These are phyloP conservation scores for Epicoccum nigrum DNA, from an alignment of 2,329 filamentous ascomycete genomes.

Conservation along the genomic window DNA sequence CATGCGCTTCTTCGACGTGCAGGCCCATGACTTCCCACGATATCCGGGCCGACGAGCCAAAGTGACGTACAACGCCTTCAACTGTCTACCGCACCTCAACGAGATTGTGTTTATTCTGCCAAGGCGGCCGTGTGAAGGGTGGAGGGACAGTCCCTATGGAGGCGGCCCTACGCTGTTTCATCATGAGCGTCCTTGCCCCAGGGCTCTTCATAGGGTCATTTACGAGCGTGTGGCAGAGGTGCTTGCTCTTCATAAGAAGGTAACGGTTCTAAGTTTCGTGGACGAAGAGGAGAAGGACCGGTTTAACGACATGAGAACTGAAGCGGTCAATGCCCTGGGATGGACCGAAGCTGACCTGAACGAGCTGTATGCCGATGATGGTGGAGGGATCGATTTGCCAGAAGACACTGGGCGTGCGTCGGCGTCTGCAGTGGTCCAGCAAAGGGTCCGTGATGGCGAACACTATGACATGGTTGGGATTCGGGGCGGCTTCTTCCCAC, in stretches of 20 bases:
- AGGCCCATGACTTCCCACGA: constrained; percentile 16
- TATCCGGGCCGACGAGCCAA: background rate
- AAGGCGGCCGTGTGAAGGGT: background rate
- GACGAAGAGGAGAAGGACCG: constrained; percentile 23
- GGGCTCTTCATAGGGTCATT: constrained; percentile 30
- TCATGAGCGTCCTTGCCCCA: constrained; percentile 25
- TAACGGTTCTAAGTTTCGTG: constrained; percentile 27
- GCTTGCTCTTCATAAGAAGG: constrained; percentile 13
- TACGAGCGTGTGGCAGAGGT: constrained; percentile 32
- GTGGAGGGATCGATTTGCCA: constrained; percentile 24
- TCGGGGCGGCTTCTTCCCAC: background rate
- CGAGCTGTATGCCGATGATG: constrained; percentile 24
- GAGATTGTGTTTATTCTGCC: constrained; percentile 31
- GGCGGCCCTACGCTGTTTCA: constrained; percentile 28
- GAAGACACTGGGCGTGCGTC: background rate
- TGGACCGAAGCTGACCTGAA: constrained; percentile 19
- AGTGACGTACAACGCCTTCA: constrained; percentile 27
- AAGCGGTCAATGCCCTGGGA: constrained; percentile 5
- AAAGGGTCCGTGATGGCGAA: background rate
- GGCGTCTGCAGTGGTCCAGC: background rate
- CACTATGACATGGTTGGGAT: background rate
- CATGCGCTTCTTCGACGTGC: constrained; percentile 40
- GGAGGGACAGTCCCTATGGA: constrained; percentile 2
- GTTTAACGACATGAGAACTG: constrained; percentile 10
- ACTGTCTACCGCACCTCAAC: constrained; percentile 29